Base-by-base conservation (phyloP, 768 basidiomycete genomes). In the Kwoniella dendrophila region DNA sequence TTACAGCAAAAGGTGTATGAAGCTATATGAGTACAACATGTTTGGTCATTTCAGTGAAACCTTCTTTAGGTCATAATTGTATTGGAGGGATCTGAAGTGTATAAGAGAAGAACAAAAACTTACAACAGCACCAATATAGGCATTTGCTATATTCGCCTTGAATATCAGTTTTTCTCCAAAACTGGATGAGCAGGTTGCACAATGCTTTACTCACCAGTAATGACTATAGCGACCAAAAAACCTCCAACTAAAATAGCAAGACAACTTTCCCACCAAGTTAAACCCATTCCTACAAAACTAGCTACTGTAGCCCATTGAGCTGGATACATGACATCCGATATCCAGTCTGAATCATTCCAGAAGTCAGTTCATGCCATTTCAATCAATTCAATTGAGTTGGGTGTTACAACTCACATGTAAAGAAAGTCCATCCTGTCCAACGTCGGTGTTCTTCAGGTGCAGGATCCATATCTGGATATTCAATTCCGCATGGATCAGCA, bases 181-280 rank as follows among this genome's bases (percentile, higher is more conserved):
- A 52, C 18, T 27, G 27, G 45, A 51, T 11, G 24, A 14, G 32
- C 26, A 16, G 18, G 32, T n/a, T 20, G 32, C 5, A n/a, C n/a
- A 11, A 14, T 18, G 14, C 48, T 16, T 44, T 38, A 49, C 66
- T 51, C 47, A 71, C 62, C 64, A 43, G 65, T 70, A 53, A 68
- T 69, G 30, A 70, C 69, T 30, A 73, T 53, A 38, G 90, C 85
- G 61, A 96, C 93, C 40, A 96, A 82, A 44, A 84, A 84, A 1
- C 90, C 92, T 26, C 93, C 93, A 54, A 95, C 90, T 72, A 95
- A 82, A 3, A 88, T 87, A 4, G 90, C 71, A 88, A 32, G 91
- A 90, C 44, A 92, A 85, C 76, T 91, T 90, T 59, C 92, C 91
- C n/a, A 86, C 86, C 72, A 73, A 1, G 72, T 70, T 32, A 73